phyloP scores from a whole-genome alignment of 345 rosid species.

The Rubroshorea leprosula region DNA sequence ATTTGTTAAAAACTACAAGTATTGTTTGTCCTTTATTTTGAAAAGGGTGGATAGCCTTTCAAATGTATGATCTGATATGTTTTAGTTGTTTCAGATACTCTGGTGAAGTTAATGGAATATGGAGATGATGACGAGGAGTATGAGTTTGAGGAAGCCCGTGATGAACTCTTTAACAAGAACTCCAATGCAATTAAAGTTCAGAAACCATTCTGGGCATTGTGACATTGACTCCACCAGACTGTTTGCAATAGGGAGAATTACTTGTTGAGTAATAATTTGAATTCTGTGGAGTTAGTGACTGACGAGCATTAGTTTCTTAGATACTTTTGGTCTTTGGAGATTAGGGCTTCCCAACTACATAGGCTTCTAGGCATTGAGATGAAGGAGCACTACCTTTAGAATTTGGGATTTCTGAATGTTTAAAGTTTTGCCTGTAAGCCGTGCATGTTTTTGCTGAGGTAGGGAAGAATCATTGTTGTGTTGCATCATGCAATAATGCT shows the following conservation, averaged over 20 bases:
- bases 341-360: too few relatives aligned
- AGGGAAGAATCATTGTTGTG: too few relatives aligned
- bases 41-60: neutral
- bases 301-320: neutral
- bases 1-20: neutral
- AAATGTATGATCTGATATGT: neutral
- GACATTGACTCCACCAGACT: constrained; percentile 11
- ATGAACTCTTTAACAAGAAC: constrained; percentile 19
- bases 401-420: neutral
- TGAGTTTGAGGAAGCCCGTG: constrained; percentile 35
- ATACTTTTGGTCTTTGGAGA: constrained; percentile 5
- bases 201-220: constrained; percentile 73
- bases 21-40: too few relatives aligned
- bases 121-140: constrained; percentile 68
- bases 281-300: neutral
- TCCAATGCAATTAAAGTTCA: constrained; percentile 13
- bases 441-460: too few relatives aligned
- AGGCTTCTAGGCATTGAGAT: neutral
- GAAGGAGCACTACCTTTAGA: neutral
- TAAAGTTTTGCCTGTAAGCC: too few relatives aligned
- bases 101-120: constrained; percentile 76
- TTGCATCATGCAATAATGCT: too few relatives aligned
- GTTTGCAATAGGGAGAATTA: neutral
- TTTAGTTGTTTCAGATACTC: constrained; percentile 53
- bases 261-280: too few relatives aligned